phyloP scores from a whole-genome alignment of 23 red algal genomes.

The Gracilaria caudata region DNA sequence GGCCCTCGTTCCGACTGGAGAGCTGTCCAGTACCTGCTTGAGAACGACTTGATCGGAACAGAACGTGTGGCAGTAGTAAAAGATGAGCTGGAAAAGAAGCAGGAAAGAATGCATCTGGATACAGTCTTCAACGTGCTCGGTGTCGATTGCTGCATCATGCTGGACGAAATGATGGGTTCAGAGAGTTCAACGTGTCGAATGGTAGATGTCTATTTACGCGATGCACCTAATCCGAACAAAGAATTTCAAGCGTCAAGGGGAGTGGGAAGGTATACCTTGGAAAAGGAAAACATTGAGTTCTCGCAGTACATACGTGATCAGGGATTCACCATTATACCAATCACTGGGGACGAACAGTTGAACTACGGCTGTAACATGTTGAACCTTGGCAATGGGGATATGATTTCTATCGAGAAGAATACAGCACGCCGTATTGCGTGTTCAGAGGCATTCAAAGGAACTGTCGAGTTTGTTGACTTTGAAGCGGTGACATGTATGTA shows the following conservation, averaged over 20 bases:
- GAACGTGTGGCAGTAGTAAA: conserved; percentile 83
- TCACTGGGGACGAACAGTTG: conserved; percentile 81
- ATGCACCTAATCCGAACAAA: conserved; percentile 18
- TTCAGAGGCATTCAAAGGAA: conserved; percentile 74
- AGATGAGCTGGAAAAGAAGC: conserved; percentile 82
- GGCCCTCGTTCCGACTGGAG: conserved; percentile 80
- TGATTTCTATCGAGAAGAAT: conserved; percentile 81
- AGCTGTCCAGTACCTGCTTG: conserved; percentile 90
- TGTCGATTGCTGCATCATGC: conserved; percentile 70
- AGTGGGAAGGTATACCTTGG: conserved; percentile 43
- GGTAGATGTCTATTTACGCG: conserved; percentile 85
- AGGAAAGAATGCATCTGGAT: conserved; percentile 98
- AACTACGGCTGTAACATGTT: conserved; percentile 97
- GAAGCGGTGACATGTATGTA: conserved; percentile 93
- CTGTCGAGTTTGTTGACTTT: conserved; percentile 90
- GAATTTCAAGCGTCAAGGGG: neutral
- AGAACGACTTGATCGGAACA: conserved; percentile 90
- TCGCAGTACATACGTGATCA: conserved; percentile 71
- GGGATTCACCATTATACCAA: conserved; percentile 84
- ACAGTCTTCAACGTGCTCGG: conserved; percentile 93
- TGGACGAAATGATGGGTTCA: conserved; percentile 82
- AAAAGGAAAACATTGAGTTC: conserved; percentile 83
- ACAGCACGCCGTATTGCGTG: conserved; percentile 86
- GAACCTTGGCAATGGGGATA: conserved; percentile 81
- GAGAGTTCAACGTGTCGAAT: conserved; percentile 64